phyloP scores from a whole-genome alignment of 768 basidiomycete species.

The Lentinula edodes region DNA sequence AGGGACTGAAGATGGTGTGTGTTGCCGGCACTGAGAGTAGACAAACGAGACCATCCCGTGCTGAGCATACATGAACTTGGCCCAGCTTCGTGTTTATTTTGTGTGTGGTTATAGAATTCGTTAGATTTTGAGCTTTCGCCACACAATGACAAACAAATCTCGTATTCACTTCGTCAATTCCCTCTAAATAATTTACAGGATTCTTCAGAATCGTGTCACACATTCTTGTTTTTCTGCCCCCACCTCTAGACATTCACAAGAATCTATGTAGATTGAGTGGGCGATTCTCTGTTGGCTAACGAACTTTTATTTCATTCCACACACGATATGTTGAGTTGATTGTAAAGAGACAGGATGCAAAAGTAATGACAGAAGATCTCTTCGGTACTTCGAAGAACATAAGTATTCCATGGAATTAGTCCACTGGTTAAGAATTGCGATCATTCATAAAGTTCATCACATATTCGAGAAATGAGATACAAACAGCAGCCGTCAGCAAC shows the following conservation, averaged over 20 bases:
- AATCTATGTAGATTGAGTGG: too few species aligned
- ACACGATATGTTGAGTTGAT: background rate
- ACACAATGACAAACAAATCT: background rate
- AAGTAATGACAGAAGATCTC: background rate
- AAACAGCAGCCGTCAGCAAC: background rate
- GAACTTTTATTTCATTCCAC: too few species aligned
- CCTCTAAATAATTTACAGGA: too few species aligned
- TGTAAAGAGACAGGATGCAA: background rate
- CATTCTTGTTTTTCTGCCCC: too few species aligned
- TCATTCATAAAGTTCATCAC: background rate
- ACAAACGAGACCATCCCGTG: conserved; percentile 10
- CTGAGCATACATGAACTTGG: conserved; percentile 42
- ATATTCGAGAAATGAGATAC: background rate
- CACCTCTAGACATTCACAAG: too few species aligned
- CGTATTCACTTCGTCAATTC: background rate
- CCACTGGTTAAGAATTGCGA: background rate
- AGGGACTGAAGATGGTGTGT: background rate
- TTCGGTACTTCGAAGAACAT: background rate
- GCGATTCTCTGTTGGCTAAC: too few species aligned
- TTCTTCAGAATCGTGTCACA: too few species aligned
- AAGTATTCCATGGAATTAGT: background rate
- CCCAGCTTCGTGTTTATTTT: background rate
- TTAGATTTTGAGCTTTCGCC: background rate
- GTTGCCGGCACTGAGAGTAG: background rate
- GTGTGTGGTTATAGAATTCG: background rate